These are phyloP conservation scores for Acanthamoeba lenticulata DNA, from an alignment of 208 protist species.

Conservation along the genomic window DNA sequence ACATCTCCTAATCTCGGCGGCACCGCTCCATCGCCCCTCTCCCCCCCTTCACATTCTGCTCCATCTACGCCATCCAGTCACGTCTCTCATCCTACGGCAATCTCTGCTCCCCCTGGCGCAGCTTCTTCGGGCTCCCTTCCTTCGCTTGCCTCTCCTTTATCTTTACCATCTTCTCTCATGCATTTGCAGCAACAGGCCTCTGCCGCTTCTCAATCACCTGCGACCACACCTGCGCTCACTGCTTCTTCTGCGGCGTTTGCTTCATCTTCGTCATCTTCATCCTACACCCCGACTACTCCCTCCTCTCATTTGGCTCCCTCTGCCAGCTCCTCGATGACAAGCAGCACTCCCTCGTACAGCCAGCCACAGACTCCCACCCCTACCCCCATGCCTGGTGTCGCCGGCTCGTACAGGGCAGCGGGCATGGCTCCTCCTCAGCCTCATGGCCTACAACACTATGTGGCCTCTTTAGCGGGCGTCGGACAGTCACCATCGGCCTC, in stretches of 20 bases:
- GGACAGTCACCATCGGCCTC: background rate
- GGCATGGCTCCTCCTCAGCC: background rate
- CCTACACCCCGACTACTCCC: background rate
- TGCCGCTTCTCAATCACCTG: background rate
- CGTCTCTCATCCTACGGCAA: background rate
- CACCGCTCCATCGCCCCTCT: too few relatives aligned
- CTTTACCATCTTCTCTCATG: background rate
- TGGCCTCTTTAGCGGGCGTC: background rate
- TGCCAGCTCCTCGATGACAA: background rate
- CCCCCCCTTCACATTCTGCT: background rate
- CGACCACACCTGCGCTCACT: background rate
- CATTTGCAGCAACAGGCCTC: background rate
- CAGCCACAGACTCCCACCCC: background rate
- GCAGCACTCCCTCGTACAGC: background rate
- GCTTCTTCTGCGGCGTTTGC: background rate
- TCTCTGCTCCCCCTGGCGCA: background rate
- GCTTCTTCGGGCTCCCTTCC: background rate
- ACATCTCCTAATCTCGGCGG: too few relatives aligned
- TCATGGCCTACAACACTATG: background rate
- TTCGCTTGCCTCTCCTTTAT: background rate
- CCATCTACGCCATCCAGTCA: background rate
- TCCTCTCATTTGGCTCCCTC: background rate
- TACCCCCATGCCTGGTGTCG: background rate
- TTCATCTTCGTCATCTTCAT: background rate
- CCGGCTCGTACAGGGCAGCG: background rate